Percentiles rank a stretch among this genome's conserved stretches.
Evolutionary conservation across 1,284 basidiomycete species (phyloP).

Genomic region (Ustilago shanxiensis): DNA sequence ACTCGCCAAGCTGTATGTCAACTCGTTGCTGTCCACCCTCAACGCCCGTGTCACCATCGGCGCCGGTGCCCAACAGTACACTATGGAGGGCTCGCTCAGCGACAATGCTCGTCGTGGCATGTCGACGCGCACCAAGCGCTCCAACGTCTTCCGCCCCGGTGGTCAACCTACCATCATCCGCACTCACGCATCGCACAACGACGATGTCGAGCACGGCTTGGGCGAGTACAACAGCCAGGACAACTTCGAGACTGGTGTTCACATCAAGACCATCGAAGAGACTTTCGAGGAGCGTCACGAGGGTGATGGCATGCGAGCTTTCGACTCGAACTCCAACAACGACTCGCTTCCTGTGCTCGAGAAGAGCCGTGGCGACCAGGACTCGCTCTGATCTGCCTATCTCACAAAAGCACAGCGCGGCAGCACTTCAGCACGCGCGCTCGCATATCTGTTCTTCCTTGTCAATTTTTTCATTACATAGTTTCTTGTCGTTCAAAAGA

Average conservation of each 20-base stretch:
- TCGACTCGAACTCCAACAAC: slow-evolving; percentile 50
- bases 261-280: slow-evolving; percentile 62
- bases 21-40: slow-evolving; percentile 66
- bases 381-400: slow-evolving; percentile 28
- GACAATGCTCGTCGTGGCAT: slow-evolving; percentile 44
- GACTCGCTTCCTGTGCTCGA: slow-evolving; percentile 43
- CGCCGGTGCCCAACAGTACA: slow-evolving; percentile 34
- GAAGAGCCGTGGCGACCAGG: slow-evolving; percentile 35
- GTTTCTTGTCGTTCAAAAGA: neutral
- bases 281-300: slow-evolving; percentile 58
- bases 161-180: slow-evolving; percentile 47
- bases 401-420: slow-evolving; percentile 6
- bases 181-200: slow-evolving; percentile 39
- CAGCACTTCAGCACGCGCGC: neutral
- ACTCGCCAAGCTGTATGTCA: slow-evolving; percentile 66
- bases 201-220: slow-evolving; percentile 35
- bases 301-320: slow-evolving; percentile 29
- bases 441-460: neutral
- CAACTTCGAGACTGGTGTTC: slow-evolving; percentile 50
- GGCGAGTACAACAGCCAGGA: slow-evolving; percentile 29
- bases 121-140: slow-evolving; percentile 38
- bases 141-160: slow-evolving; percentile 46
- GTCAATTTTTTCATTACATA: slow-evolving; percentile 1
- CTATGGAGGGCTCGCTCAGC: slow-evolving; percentile 51
- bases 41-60: slow-evolving; percentile 59